Conservation (phyloP, 257 asterid genomes). For the Cynanchum wilfordii region DNA sequence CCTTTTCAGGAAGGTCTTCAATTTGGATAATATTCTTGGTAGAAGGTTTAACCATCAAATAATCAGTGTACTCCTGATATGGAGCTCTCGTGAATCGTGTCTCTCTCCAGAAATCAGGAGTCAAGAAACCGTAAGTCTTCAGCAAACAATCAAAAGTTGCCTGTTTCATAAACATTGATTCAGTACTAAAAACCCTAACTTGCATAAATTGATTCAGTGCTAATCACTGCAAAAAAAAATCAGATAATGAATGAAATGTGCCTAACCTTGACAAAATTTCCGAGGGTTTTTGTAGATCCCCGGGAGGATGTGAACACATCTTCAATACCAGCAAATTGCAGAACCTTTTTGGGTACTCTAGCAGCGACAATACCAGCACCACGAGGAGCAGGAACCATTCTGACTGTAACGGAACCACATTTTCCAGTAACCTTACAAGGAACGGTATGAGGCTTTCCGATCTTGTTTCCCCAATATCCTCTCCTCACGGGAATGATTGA, state of each 20-base stretch:
- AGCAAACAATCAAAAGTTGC: constrained; percentile 62
- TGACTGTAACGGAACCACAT: constrained; percentile 82
- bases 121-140: constrained; percentile 61
- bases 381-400: constrained; percentile 92
- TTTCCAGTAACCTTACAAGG: constrained; percentile 94
- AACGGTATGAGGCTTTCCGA: constrained; percentile 82
- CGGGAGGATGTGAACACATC: constrained; percentile 85
- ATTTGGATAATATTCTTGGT: constrained; percentile 32
- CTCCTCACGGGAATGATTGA: constrained; percentile 82
- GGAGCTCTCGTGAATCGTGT: constrained; percentile 58
- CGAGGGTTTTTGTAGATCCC: constrained; percentile 88
- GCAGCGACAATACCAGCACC: constrained; percentile 94
- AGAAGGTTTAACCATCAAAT: constrained; percentile 47
- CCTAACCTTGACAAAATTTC: constrained; percentile 79
- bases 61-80: constrained; percentile 66
- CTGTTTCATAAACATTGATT: constrained; percentile 21
- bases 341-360: constrained; percentile 82
- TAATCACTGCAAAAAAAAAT: no score
- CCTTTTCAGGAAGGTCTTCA: constrained; percentile 28
- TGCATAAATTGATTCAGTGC: no score
- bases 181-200: no score
- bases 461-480: constrained; percentile 92
- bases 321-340: constrained; percentile 88
- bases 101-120: constrained; percentile 74
- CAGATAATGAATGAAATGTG: no score